These are phyloP conservation scores for Viola pubescens DNA, from an alignment of 441 rosid genomes.

Conservation along the genomic window DNA sequence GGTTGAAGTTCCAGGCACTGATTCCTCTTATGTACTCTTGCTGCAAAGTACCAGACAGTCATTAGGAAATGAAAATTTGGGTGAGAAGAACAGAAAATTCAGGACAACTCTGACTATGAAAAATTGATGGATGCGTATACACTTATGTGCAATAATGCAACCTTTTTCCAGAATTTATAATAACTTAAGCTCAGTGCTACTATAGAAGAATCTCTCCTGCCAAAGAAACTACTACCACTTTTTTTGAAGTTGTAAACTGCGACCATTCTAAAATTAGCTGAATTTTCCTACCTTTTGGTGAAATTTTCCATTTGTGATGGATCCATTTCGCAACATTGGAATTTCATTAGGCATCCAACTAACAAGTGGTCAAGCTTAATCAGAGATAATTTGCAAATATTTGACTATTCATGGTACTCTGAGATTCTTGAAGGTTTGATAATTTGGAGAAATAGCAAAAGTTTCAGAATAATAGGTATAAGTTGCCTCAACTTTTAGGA, in stretches of 20 bases:
- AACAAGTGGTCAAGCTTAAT: too few relatives aligned
- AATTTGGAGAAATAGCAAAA: not conserved
- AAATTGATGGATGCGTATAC: too few relatives aligned
- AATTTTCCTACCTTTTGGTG: not conserved
- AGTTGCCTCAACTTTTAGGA: not conserved
- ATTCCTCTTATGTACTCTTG: conserved; percentile 96
- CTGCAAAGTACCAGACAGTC: conserved; percentile 34
- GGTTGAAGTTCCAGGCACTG: conserved; percentile 98
- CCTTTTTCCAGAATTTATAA: too few relatives aligned
- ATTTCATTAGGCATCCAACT: too few relatives aligned
- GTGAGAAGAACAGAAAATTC: not conserved
- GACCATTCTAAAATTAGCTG: not conserved
- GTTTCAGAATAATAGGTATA: not conserved
- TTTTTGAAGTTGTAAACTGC: conserved; percentile 3
- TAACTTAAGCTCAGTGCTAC: too few relatives aligned
- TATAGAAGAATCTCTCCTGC: too few relatives aligned
- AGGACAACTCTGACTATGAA: not conserved
- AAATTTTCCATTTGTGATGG: not conserved
- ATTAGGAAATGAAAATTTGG: too few relatives aligned
- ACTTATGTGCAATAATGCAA: too few relatives aligned
- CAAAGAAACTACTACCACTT: not conserved
- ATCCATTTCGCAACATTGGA: not conserved
- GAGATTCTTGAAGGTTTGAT: not conserved
- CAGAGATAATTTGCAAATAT: too few relatives aligned
- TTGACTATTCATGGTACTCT: not conserved